Conservation (phyloP, 2,329 filamentous ascomycete genomes). For the Bretziella fagacearum region DNA sequence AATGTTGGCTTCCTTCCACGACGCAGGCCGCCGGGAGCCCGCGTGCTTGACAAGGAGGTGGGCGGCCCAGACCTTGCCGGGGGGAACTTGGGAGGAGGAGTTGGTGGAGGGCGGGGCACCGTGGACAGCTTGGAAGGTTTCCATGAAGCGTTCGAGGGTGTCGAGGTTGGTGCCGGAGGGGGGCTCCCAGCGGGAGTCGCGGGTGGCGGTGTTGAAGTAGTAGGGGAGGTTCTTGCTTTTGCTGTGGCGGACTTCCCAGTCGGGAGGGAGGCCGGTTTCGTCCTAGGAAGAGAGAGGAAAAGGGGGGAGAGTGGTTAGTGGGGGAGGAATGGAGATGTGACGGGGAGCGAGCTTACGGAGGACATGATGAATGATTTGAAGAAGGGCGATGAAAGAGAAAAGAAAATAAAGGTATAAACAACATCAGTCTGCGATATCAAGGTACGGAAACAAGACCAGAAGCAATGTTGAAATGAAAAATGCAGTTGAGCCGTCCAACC, state of each 20-base stretch:
- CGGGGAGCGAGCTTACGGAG: slow-evolving; percentile 1
- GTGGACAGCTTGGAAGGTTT: no score
- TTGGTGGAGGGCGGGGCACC: not conserved
- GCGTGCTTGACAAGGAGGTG: slow-evolving; percentile 90
- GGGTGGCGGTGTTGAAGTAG: slow-evolving; percentile 83
- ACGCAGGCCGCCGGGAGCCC: slow-evolving; percentile 72
- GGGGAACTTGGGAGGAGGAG: slow-evolving; percentile 23
- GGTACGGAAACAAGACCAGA: not conserved
- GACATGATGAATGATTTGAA: not conserved
- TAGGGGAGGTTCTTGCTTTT: slow-evolving; percentile 98
- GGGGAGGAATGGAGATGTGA: not conserved
- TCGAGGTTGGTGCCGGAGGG: slow-evolving; percentile 77
- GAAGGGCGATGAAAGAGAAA: no score
- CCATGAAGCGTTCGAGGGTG: slow-evolving; percentile 89
- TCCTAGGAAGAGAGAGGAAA: not conserved
- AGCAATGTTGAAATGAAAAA: not conserved
- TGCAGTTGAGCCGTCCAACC: not conserved
- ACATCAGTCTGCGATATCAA: no score
- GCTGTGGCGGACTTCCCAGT: slow-evolving; percentile 94
- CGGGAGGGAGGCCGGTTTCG: slow-evolving; percentile 66
- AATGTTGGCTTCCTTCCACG: slow-evolving; percentile 83
- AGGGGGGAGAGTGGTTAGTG: not conserved
- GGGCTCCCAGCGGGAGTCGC: slow-evolving; percentile 90
- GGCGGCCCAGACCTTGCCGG: slow-evolving; percentile 81
- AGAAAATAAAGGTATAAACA: no score